Base-by-base conservation (phyloP, 352 stramenopile species). In the Chrysophaeum taylorii region DNA sequence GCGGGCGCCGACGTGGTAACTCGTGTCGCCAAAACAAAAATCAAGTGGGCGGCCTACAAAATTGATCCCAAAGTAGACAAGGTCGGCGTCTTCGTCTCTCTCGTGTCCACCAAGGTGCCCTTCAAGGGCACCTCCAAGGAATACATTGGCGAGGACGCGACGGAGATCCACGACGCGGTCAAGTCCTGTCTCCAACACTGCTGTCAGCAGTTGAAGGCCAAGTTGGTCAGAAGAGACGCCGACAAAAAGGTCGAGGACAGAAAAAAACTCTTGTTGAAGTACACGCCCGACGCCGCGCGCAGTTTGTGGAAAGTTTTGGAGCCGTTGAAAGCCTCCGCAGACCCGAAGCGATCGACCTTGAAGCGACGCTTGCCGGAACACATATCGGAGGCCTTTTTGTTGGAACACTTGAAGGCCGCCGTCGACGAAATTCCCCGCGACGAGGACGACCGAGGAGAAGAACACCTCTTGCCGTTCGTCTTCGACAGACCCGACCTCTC, bases 101-200 rank as follows among this genome's bases (percentile, higher is more conserved):
- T 93, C 71, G 14, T 94, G 9, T 87, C 77, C 35, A 94, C 88
- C 37, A 92, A 92, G 72, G 84, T 94, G 53, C 88, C 88, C 1
- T 94, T 93, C 79, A 94, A 94, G 75, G 88, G 88, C 27, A 94
- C 87, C 0, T 86, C 85, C 23, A 94, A 94, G 73, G 88, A 94
- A 60, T 94, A 92, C 70, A 92, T 94, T 71, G 87, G 86, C 57
- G 86, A 92, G 70, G 86, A 94, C 68, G 89, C 89, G 42, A 86
- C 77, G 21, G 85, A 87, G 73, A 92, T 93, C 72, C 80, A 86
- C 64, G 70, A 77, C 23, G 84, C 79, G 23, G 85, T 94, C 21
- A 89, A 87, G 70, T 67, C 79, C 25, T 85, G 84, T 7, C 63
- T 94, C 37, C 84, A 89, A 66, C 75, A 70, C 23, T 94, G 88